A percentile compares a stretch with the other conserved stretches of the same genome.
Evolutionary conservation across 1,284 basidiomycete genomes (phyloP).

Genomic region (Neonothopanus nambi): DNA sequence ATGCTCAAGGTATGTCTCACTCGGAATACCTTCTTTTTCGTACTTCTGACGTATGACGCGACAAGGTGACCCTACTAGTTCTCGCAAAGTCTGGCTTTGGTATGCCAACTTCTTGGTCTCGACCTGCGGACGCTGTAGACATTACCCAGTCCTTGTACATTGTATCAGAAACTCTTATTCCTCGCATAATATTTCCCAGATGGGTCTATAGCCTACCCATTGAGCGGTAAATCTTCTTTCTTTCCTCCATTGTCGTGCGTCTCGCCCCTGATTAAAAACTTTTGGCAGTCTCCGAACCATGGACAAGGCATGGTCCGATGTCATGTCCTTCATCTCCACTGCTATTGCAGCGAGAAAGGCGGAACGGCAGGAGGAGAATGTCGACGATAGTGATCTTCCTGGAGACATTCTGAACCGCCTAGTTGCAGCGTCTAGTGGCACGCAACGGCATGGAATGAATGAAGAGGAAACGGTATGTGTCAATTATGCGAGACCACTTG

Average conservation of each 20-base stretch:
- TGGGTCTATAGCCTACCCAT: conserved; percentile 30
- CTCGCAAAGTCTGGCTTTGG: conserved; percentile 31
- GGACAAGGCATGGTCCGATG: conserved; percentile 1
- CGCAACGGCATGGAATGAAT: background rate
- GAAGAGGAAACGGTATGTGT: conserved; percentile 1
- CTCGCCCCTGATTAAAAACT: background rate
- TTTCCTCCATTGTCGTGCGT: background rate
- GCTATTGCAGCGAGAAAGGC: background rate
- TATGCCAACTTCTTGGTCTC: conserved; percentile 25
- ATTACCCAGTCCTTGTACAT: conserved; percentile 19
- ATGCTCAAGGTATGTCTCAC: background rate
- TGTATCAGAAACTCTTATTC: conserved; percentile 22
- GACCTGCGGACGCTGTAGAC: conserved; percentile 11
- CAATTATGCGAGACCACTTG: background rate
- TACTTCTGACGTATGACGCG: no score
- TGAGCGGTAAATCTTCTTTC: conserved; percentile 17
- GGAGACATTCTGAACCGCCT: background rate
- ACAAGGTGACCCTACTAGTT: conserved; percentile 25
- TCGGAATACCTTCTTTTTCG: background rate
- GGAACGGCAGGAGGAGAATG: background rate
- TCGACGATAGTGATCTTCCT: background rate
- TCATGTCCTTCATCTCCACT: background rate
- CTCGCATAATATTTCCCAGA: conserved; percentile 26
- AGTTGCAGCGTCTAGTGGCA: background rate
- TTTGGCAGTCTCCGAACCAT: background rate